Base-by-base conservation (phyloP, 805 yeast species). In the Pichia manshurica region DNA sequence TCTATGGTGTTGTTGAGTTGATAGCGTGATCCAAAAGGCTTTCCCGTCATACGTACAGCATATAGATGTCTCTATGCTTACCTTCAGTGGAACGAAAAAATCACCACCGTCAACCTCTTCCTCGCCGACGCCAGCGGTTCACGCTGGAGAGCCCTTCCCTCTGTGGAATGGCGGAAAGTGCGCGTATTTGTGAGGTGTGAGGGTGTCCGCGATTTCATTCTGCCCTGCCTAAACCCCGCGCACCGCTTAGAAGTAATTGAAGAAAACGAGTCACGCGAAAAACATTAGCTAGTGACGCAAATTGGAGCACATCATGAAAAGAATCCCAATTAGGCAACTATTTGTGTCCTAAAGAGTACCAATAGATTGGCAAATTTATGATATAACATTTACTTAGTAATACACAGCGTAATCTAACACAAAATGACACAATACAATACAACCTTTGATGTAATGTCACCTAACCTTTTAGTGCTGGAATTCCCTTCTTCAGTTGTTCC, bases 1-100 rank as follows among this genome's bases (percentile, higher is more conserved):
- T 42, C n/a, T 33, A 44, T 44, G 33, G 44, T 36, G 46, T 25
- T 48, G 36, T 31, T 41, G 37, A 31, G 20, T 31, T 41, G 37
- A 4, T 32, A 31, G 22, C 17, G 20, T 4, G 13, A 17, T 16
- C 19, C 12, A 6, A 7, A 25, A 25, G 29, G 10, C 29, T 10
- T 25, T 10, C 10, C 10, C 29, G 10, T 10, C 29, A 25, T 25
- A 25, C 29, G 29, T 25, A 25, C 29, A 25, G 29, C 29, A 4
- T 35, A 9, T 13, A 3, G 22, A 19, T 19, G 20, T 2, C 22
- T 6, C 39, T 16, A 5, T 19, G 16, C 22, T 38, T 5, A 6
- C 15, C 20, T 4, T 8, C 13, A 40, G 25, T 16, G 22, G 17
- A 17, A 32, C 22, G 37, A 29, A 41, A 41, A 41, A 41, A 31